Conservation (phyloP, 2,329 filamentous ascomycete species). For the Penicillium italicum region DNA sequence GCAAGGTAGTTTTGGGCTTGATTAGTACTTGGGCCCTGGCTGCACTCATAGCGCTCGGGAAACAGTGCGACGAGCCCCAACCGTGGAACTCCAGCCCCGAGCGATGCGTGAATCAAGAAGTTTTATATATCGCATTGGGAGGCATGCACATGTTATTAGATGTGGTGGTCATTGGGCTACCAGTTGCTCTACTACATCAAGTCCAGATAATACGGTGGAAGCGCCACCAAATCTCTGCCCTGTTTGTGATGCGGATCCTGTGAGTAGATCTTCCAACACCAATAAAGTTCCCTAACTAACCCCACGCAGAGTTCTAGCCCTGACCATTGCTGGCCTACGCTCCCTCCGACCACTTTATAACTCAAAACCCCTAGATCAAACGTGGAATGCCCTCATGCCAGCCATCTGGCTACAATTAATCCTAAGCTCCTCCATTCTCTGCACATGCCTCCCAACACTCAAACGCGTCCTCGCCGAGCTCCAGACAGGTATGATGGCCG, state of each 20-base stretch:
- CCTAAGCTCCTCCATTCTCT: slow-evolving; percentile 7
- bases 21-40: slow-evolving; percentile 3
- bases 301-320: slow-evolving; percentile 4
- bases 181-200: slow-evolving; percentile 7
- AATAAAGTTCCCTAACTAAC: neutral
- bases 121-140: slow-evolving; percentile 3
- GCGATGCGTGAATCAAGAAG: slow-evolving; percentile 8
- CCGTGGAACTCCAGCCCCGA: slow-evolving; percentile 4
- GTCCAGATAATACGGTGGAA: slow-evolving; percentile 11
- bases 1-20: slow-evolving; percentile 3
- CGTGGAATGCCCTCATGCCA: slow-evolving; percentile 10
- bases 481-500: slow-evolving; percentile 14
- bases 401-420: slow-evolving; percentile 11
- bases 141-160: slow-evolving; percentile 7
- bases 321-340: slow-evolving; percentile 6
- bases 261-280: neutral
- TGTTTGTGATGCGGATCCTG: slow-evolving; percentile 11
- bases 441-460: slow-evolving; percentile 11
- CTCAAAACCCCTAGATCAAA: neutral
- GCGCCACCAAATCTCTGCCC: slow-evolving; percentile 7
- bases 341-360: slow-evolving; percentile 3
- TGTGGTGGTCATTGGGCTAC: slow-evolving; percentile 5
- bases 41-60: slow-evolving; percentile 5
- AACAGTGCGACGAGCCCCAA: slow-evolving; percentile 4
- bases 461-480: slow-evolving; percentile 11